These are phyloP conservation scores for Penicillium occitanis DNA, from an alignment of 2,329 filamentous ascomycete genomes.

Conservation along the genomic window DNA sequence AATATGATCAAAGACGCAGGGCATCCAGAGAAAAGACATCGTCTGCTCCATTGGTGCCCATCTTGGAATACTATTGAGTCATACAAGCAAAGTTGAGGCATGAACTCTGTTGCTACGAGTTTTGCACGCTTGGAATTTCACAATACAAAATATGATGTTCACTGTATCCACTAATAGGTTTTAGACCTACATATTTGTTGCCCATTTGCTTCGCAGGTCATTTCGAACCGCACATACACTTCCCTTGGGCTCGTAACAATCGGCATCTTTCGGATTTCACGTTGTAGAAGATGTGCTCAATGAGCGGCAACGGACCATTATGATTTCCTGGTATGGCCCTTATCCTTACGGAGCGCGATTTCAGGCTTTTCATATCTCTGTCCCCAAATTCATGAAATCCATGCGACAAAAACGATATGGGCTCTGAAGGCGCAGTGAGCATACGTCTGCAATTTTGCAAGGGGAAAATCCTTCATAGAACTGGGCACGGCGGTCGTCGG, in stretches of 20 bases:
- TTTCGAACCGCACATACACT: neutral
- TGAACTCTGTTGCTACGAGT: neutral
- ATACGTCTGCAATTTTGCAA: neutral
- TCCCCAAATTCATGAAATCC: neutral
- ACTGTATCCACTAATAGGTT: neutral
- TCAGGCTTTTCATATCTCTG: neutral
- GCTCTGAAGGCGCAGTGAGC: neutral
- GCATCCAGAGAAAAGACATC: neutral
- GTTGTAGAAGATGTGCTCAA: neutral
- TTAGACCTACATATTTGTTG: neutral
- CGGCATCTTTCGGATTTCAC: neutral
- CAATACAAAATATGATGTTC: neutral
- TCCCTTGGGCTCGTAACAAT: too few species aligned
- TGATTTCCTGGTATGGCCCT: neutral
- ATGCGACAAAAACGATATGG: neutral
- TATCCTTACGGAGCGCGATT: neutral
- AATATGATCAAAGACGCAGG: neutral
- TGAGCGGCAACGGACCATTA: too few species aligned
- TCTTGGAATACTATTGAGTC: neutral
- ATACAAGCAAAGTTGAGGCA: neutral
- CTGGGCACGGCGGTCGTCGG: neutral
- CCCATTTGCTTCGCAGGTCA: neutral
- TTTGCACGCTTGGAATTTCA: too few species aligned
- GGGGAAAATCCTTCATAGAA: neutral
- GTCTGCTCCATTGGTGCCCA: too few species aligned